Base-by-base conservation (phyloP, 371 early-diverging fungal species). In the Amoeboaphelidium protococcarum region DNA sequence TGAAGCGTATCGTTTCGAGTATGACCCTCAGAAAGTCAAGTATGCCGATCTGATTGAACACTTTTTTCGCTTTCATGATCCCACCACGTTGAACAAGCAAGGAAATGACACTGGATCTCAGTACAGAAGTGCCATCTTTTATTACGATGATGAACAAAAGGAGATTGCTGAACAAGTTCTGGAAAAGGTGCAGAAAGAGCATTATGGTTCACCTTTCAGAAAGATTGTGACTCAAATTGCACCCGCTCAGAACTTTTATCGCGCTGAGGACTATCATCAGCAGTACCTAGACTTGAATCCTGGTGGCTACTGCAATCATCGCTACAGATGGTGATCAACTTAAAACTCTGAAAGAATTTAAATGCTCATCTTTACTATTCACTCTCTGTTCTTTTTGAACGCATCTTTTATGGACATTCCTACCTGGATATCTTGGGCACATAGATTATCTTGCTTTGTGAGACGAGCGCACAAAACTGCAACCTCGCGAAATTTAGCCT, bases 191-290 rank as follows among this genome's bases (percentile, higher is more conserved):
- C 73, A 79, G 53, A 69, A 72, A 45, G 64, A 69, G 46, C 71
- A 72, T 52, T 71, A n/a, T n/a, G n/a, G n/a, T n/a, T n/a, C 66
- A 45, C 57, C 64, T 41, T 72, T 61, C 1, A 54, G 62, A 26
- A 58, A 62, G 10, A 77, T 85, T 40, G 75, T 71, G 2, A 85
- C 86, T 0, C 63, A 80, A 49, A 76, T 85, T 47, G 68, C 66
- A 19, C 71, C 75, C 1, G 74, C 78, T 0, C 61, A 58, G 10
- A 57, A 52, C n/a, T 91, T 80, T 60, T 86, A 68, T 53, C 69
- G 76, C 47, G 95, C 85, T 16, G 92, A 94, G 57, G 73, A 65
- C 0, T 84, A 86, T 58, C 95, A 91, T 53, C 67, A 67, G 41
- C 54, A 20, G 48, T 52, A n/a, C 16, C 22, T 42, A n/a, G n/a